These are phyloP conservation scores for Mycena indigotica DNA, from an alignment of 768 basidiomycete genomes.

Conservation along the genomic window DNA sequence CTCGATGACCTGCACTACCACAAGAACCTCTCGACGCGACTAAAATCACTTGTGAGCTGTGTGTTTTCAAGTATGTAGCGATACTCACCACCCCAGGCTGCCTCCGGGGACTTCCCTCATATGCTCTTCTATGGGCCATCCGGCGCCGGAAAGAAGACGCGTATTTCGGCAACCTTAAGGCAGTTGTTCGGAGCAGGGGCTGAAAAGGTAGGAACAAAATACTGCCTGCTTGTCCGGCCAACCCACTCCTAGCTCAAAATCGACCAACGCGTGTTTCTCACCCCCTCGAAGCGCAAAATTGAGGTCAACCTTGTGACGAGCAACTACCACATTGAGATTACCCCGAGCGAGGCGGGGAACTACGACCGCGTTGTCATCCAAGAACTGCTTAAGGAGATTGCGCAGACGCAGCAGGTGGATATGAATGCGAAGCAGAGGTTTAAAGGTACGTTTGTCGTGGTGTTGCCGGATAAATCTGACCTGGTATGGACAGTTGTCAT, in stretches of 20 bases:
- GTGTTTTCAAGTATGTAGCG: background rate
- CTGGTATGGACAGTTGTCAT: constrained; percentile 78
- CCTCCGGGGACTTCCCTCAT: constrained; percentile 94
- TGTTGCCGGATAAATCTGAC: background rate
- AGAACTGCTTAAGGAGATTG: constrained; percentile 96
- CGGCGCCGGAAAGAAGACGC: constrained; percentile 97
- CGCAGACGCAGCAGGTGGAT: constrained; percentile 98
- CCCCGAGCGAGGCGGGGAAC: constrained; percentile 95
- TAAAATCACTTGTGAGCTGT: constrained; percentile 67
- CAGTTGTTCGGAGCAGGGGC: constrained; percentile 90
- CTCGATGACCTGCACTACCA: constrained; percentile 92
- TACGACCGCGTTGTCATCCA: constrained; percentile 96
- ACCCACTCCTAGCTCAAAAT: constrained; percentile 81
- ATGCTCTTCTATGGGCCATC: constrained; percentile 97
- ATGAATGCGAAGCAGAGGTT: constrained; percentile 93
- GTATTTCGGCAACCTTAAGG: constrained; percentile 85
- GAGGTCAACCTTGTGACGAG: constrained; percentile 97
- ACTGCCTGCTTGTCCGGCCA: background rate
- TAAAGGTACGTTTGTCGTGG: constrained; percentile 35
- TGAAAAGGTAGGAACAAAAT: constrained; percentile 80
- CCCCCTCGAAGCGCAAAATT: constrained; percentile 90
- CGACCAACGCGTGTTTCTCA: constrained; percentile 93
- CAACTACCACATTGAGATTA: constrained; percentile 97
- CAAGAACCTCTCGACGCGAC: constrained; percentile 70
- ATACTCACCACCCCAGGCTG: constrained; percentile 54